A percentile compares a stretch with the other conserved stretches of the same genome.
These are phyloP conservation scores for Xerocomus amazonicus DNA, from an alignment of 1,284 basidiomycete genomes.

Conservation along the genomic window DNA sequence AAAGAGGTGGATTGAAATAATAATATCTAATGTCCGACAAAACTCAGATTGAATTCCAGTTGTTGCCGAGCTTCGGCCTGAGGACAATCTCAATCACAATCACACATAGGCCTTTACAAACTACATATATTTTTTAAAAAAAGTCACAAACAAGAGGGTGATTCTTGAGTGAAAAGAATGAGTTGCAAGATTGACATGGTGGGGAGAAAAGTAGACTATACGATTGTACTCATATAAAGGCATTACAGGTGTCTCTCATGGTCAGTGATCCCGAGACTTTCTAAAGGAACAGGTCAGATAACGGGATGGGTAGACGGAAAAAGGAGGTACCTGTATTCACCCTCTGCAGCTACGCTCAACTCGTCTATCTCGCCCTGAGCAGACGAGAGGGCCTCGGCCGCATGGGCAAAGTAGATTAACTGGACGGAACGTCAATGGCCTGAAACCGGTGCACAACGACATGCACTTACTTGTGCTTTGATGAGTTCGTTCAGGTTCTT, in stretches of 20 bases:
- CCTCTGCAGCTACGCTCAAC: conserved; percentile 84
- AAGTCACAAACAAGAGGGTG: conserved; percentile 6
- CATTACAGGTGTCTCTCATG: conserved; percentile 1
- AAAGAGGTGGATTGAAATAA: background rate
- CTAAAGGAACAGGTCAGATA: conserved; percentile 36
- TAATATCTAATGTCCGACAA: background rate
- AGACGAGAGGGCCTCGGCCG: conserved; percentile 79
- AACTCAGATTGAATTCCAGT: background rate
- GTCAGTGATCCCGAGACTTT: conserved; percentile 80
- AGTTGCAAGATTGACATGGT: background rate
- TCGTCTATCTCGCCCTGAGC: conserved; percentile 91
- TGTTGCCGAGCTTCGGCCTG: background rate
- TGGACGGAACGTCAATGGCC: conserved; percentile 33
- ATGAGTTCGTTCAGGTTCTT: conserved; percentile 90
- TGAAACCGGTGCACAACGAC: background rate
- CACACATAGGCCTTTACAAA: too few relatives aligned
- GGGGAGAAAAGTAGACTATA: conserved; percentile 13
- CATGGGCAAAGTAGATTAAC: conserved; percentile 80
- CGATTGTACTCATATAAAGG: conserved; percentile 9
- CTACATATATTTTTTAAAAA: conserved; percentile 11
- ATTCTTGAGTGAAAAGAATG: conserved; percentile 1
- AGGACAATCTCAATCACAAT: too few relatives aligned
- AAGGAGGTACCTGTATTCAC: conserved; percentile 75
- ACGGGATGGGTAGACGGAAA: background rate
- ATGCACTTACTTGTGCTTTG: conserved; percentile 68